A percentile compares a stretch with the other conserved stretches of the same genome.
phyloP scores from a whole-genome alignment of 495 filamentous ascomycete genomes.

The Aspergillus diversus region DNA sequence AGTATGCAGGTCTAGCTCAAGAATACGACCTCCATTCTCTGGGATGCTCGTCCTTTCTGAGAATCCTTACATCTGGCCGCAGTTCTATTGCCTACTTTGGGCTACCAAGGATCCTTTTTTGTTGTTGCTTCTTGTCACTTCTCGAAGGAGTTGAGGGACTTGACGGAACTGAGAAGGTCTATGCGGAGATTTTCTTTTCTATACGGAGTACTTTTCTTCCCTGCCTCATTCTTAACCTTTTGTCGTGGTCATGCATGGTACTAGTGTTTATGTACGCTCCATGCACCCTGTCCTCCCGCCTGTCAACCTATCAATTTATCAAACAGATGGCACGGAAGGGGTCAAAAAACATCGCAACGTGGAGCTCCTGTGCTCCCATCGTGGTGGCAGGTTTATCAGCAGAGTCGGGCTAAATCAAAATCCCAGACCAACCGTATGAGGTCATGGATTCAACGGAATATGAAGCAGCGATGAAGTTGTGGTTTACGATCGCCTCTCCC shows the following conservation, averaged over 20 bases:
- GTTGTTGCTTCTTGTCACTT: not conserved
- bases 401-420: constrained; percentile 7
- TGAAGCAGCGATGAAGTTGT: not conserved
- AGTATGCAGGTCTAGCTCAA: not conserved
- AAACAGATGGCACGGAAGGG: constrained; percentile 21
- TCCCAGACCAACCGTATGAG: constrained; percentile 2
- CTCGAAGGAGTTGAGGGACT: constrained; percentile 3
- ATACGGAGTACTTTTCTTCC: constrained; percentile 3
- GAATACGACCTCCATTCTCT: not conserved
- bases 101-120: no score
- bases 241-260: constrained; percentile 14
- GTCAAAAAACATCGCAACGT: constrained; percentile 20
- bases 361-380: constrained; percentile 2
- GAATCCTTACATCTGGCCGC: no score
- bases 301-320: constrained; percentile 7
- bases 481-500: not conserved
- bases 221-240: not conserved
- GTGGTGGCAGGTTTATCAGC: constrained; percentile 8
- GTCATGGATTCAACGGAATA: not conserved
- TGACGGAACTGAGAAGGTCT: not conserved
- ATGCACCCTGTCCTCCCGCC: constrained; percentile 16
- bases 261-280: constrained; percentile 10
- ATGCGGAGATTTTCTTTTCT: constrained; percentile 1
- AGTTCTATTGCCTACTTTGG: no score
- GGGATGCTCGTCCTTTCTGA: constrained; percentile 4